Conservation (phyloP, 2,329 filamentous ascomycete genomes). For the Ceratocystis albifundus region DNA sequence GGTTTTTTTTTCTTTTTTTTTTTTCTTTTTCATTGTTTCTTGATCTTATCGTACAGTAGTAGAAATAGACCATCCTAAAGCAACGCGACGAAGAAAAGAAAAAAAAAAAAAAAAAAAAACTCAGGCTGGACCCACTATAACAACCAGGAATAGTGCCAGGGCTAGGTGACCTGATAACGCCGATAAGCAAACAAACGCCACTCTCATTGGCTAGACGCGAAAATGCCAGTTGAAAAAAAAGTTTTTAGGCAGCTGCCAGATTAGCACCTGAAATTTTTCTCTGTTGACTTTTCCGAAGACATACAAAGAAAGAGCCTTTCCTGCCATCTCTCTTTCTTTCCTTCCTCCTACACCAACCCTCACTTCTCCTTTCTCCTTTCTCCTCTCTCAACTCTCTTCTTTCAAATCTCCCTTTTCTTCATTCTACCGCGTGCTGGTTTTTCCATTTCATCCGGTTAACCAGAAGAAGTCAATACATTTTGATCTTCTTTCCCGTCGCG, state of each 20-base stretch:
- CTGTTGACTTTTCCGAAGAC: neutral
- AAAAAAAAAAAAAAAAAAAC: slow-evolving; percentile 5
- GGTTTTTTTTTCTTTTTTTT: no score
- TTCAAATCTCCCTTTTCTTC: neutral
- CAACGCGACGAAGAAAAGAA: neutral
- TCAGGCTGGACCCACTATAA: neutral
- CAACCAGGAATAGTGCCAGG: neutral
- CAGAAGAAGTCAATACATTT: slow-evolving; percentile 11
- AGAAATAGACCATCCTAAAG: neutral
- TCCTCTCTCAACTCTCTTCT: neutral
- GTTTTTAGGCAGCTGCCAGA: slow-evolving; percentile 17
- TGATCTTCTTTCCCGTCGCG: slow-evolving; percentile 16
- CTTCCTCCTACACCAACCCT: slow-evolving; percentile 14
- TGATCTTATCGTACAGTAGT: neutral
- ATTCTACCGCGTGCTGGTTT: slow-evolving; percentile 17
- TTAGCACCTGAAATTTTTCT: slow-evolving; percentile 18
- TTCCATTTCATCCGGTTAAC: neutral
- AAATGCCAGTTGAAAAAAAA: slow-evolving; percentile 21
- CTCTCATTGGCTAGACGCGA: slow-evolving; percentile 14
- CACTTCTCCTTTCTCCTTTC: neutral
- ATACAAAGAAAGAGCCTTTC: slow-evolving; percentile 16
- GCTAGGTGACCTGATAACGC: slow-evolving; percentile 15
- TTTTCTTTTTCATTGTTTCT: no score
- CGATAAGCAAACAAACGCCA: slow-evolving; percentile 13
- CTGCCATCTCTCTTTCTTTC: slow-evolving; percentile 22